phyloP scores from a whole-genome alignment of 345 rosid genomes.

The Eucalyptus coolabah region DNA sequence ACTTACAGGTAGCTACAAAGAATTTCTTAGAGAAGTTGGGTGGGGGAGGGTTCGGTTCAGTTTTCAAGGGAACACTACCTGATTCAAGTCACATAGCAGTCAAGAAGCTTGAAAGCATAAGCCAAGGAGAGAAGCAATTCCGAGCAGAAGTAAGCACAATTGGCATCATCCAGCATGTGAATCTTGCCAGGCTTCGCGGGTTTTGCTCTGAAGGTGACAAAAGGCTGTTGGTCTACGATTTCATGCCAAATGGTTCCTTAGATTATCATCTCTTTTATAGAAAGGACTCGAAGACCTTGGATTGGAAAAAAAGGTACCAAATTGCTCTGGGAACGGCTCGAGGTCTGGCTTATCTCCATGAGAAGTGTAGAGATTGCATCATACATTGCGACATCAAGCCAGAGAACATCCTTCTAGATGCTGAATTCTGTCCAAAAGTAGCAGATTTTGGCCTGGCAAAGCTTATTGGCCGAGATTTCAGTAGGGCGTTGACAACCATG shows the following conservation, averaged over 20 bases:
- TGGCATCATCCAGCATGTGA: conserved; percentile 76
- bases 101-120: conserved; percentile 63
- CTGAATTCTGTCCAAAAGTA: conserved; percentile 58
- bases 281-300: conserved; percentile 12
- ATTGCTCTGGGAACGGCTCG: conserved; percentile 68
- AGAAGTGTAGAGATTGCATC: conserved; percentile 74
- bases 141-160: conserved; percentile 69
- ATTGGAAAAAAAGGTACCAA: conserved; percentile 53
- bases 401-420: conserved; percentile 67
- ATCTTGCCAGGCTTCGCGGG: conserved; percentile 70
- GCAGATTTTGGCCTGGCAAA: conserved; percentile 88
- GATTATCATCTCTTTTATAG: conserved; percentile 41
- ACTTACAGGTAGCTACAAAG: conserved; percentile 52
- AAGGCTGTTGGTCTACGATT: conserved; percentile 67
- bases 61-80: conserved; percentile 57
- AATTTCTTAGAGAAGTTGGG: conserved; percentile 71
- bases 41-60: conserved; percentile 87
- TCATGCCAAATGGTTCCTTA: conserved; percentile 75
- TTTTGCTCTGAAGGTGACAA: conserved; percentile 64
- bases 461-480: conserved; percentile 75
- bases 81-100: conserved; percentile 62
- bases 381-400: conserved; percentile 93
- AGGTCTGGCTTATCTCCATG: conserved; percentile 72
- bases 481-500: conserved; percentile 70
- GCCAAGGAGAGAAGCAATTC: conserved; percentile 91